Evolutionary conservation across 495 filamentous ascomycete genomes (phyloP).

Genomic region (Aspergillus cristatus): DNA sequence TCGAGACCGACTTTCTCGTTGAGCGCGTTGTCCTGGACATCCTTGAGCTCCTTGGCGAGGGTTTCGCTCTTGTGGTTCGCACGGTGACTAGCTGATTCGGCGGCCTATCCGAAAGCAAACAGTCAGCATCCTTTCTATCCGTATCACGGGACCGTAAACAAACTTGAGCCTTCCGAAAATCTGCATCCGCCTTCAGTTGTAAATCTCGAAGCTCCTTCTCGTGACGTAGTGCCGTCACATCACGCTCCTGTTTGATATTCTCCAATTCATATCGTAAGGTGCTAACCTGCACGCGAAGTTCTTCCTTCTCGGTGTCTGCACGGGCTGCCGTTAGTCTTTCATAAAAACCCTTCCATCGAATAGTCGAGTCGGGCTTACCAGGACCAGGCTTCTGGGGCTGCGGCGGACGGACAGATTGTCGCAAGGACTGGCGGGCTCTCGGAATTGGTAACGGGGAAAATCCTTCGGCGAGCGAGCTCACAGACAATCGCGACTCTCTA

Average conservation of each 20-base stretch:
- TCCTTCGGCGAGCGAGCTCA: conserved; percentile 23
- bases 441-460: conserved; percentile 25
- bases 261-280: conserved; percentile 63
- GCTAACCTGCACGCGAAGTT: conserved; percentile 58
- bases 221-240: conserved; percentile 62
- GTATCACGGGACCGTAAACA: conserved; percentile 2
- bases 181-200: conserved; percentile 66
- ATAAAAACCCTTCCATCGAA: neutral
- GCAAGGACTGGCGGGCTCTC: conserved; percentile 16
- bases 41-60: conserved; percentile 61
- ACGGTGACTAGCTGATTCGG: conserved; percentile 59
- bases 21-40: conserved; percentile 53
- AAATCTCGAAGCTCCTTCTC: conserved; percentile 75
- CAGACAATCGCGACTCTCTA: conserved; percentile 21
- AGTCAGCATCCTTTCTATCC: conserved; percentile 6
- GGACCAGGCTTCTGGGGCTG: conserved; percentile 20
- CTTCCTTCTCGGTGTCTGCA: conserved; percentile 49
- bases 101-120: conserved; percentile 27
- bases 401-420: conserved; percentile 21
- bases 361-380: neutral
- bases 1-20: conserved; percentile 65
- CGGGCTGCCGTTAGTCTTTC: conserved; percentile 6
- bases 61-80: conserved; percentile 62
- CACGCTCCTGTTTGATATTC: conserved; percentile 74
- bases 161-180: conserved; percentile 73